These are phyloP conservation scores for Paraleonurus japonicus DNA, from an alignment of 257 asterid genomes.

Conservation along the genomic window DNA sequence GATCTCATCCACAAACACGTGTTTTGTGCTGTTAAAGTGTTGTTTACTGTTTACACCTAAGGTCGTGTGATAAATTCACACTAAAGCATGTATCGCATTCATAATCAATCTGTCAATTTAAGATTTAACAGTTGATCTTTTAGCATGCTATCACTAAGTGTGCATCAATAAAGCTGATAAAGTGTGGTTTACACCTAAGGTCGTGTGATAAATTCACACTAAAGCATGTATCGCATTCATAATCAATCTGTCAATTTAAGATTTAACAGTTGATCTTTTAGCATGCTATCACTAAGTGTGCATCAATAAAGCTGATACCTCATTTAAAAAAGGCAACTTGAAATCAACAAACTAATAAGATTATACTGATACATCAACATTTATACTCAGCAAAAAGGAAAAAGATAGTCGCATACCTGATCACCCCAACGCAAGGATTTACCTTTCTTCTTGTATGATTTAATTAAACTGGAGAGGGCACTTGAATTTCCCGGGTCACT, in stretches of 20 bases:
- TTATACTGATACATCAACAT: not conserved
- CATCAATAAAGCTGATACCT: not conserved
- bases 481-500: constrained; percentile 39
- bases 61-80: not conserved
- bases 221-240: constrained; percentile 1
- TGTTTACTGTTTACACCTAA: not conserved
- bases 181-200: too few relatives aligned
- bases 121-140: not conserved
- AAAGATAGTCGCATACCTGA: constrained; percentile 58
- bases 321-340: constrained; percentile 2
- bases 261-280: not conserved
- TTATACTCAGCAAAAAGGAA: not conserved
- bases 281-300: constrained; percentile 12
- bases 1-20: not conserved
- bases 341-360: not conserved
- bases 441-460: constrained; percentile 77
- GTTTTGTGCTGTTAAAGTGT: not conserved
- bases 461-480: constrained; percentile 47
- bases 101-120: not conserved
- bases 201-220: too few relatives aligned
- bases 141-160: constrained; percentile 14
- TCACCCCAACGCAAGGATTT: constrained; percentile 97
- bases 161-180: not conserved
- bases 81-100: not conserved
- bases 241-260: not conserved